Evolutionary conservation across 176 grass and related monocot genomes (phyloP).

Genomic region (Avena eriantha): DNA sequence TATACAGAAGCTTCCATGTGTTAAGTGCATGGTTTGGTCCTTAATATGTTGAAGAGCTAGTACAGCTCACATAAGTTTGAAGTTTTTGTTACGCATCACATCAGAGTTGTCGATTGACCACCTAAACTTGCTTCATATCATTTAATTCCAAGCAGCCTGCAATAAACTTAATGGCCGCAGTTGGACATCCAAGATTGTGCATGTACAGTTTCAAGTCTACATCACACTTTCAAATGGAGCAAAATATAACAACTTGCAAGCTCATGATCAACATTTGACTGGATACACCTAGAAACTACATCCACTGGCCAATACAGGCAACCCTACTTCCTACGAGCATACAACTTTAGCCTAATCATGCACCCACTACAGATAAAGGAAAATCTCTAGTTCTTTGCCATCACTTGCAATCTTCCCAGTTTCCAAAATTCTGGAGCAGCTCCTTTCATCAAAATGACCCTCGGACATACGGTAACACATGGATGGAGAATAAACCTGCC

Average conservation of each 20-base stretch:
- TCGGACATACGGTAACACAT: conserved; percentile 33
- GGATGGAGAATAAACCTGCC: conserved; percentile 37
- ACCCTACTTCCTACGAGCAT: conserved; percentile 21
- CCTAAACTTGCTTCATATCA: conserved; percentile 33
- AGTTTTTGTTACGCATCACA: conserved; percentile 29
- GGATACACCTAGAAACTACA: conserved; percentile 22
- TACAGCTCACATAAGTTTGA: conserved; percentile 24
- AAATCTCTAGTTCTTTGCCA: conserved; percentile 5
- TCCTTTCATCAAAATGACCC: conserved; percentile 34
- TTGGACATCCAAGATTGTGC: background rate
- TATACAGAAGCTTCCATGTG: background rate
- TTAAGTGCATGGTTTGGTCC: conserved; percentile 3
- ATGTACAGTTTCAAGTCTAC: background rate
- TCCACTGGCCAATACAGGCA: conserved; percentile 2
- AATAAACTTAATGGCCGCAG: background rate
- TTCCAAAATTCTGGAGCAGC: conserved; percentile 27
- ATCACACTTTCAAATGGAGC: background rate
- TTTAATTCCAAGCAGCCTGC: conserved; percentile 21
- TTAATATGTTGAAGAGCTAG: conserved; percentile 27
- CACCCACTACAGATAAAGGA: conserved; percentile 3
- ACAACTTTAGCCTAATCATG: conserved; percentile 23
- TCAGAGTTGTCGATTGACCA: conserved; percentile 19
- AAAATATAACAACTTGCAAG: conserved; percentile 21
- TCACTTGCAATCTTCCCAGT: background rate
- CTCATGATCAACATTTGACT: background rate